Evolutionary conservation across 495 filamentous ascomycete species (phyloP), one percentile per base, ranked within the genome.

Genomic region (Mytilinidion resinicola): DNA sequence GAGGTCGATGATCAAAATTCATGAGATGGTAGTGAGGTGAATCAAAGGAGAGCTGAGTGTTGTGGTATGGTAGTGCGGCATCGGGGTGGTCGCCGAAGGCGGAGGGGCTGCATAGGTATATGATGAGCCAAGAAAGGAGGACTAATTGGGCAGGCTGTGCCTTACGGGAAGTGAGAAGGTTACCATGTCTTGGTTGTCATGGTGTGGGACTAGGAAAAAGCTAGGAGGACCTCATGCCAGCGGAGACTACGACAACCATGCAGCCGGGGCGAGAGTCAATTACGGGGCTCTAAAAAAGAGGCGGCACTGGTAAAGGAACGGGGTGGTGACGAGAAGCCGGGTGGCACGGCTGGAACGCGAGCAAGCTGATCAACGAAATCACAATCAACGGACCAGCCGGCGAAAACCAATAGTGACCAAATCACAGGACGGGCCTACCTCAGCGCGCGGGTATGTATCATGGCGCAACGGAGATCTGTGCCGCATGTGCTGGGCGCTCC

Each of bases 361-460:
- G 47, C 55, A 67, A 63, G 57, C 60, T 67, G 60, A 63, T 63
- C 56, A 59, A 57, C 41, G 42, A 52, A 49, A 34, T 30, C 64
- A 63, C 49, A 47, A 52, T 53, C 36, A 46, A 44, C 41, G 54
- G 25, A 58, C 43, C 60, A 63, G 57, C 51, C 60, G 60, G 61
- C 60, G 64, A 67, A 67, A 60, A 54, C 54, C 57, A 61, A 55
- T 55, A 47, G 34, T 59, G 53, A 55, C 20, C 55, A 57, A 67
- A 67, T 60, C 64, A 67, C 60, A 66, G 50, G 50, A 38, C 30
- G 41, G 51, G 35, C 10, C 12, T 21, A 15, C 46, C n/a, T 39
- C 43, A 49, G 59, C 58, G 63, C 63, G 64, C 64, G 64, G 64
- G 64, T 67, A 67, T 63, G 64, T 67, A 67, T 49, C 64, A 67